Evolutionary conservation across 306 rosid species (phyloP).

Genomic region (Glycyrrhiza uralensis): DNA sequence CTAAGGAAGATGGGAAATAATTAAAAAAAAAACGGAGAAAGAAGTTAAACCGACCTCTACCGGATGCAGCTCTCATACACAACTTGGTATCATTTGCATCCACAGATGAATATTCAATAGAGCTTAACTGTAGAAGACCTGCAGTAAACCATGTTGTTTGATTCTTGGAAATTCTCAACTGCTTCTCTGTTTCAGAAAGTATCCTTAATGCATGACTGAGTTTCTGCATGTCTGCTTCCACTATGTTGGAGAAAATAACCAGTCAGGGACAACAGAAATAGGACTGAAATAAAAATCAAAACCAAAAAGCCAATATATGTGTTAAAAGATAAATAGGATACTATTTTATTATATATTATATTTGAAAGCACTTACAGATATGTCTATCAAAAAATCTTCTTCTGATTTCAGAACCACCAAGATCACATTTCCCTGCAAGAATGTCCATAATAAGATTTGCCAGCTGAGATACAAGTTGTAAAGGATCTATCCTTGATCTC

Average conservation of each 20-base stretch:
- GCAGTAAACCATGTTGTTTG: slow-evolving; percentile 88
- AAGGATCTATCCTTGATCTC: slow-evolving; percentile 78
- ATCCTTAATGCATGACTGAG: slow-evolving; percentile 66
- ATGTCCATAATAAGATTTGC: slow-evolving; percentile 94
- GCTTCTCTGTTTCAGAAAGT: slow-evolving; percentile 82
- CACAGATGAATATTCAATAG: slow-evolving; percentile 46
- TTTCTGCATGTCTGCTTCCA: slow-evolving; percentile 65
- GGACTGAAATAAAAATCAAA: neutral
- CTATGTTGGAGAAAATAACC: slow-evolving; percentile 32
- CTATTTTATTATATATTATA: neutral
- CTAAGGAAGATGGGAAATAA: neutral
- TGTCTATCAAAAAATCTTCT: slow-evolving; percentile 47
- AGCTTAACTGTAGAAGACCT: slow-evolving; percentile 78
- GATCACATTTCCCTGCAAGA: slow-evolving; percentile 68
- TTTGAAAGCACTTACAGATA: slow-evolving; percentile 45
- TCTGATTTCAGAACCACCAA: slow-evolving; percentile 50
- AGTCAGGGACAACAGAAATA: slow-evolving; percentile 17
- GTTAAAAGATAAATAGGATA: neutral
- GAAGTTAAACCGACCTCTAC: slow-evolving; percentile 40
- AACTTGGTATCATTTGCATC: slow-evolving; percentile 47
- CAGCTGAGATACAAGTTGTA: slow-evolving; percentile 78
- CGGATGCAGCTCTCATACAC: slow-evolving; percentile 31
- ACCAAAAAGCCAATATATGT: neutral
- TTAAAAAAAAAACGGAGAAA: neutral
- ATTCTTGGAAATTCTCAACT: slow-evolving; percentile 74